phyloP scores from a whole-genome alignment of 805 yeast species.

The Wickerhamomyces pijperi region DNA sequence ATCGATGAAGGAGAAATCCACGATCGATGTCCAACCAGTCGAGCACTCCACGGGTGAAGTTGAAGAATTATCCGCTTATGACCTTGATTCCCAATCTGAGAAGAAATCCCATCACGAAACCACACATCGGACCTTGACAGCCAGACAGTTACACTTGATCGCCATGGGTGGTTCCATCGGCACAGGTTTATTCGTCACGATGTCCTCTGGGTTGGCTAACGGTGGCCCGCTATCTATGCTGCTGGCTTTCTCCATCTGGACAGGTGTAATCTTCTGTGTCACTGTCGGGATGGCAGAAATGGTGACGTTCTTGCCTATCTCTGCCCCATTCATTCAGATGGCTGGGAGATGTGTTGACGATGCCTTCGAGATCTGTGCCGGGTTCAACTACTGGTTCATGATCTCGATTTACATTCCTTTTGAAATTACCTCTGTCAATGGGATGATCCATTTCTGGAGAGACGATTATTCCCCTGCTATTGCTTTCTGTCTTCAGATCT shows the following conservation, averaged over 20 bases:
- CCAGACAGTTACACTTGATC: constrained; percentile 51
- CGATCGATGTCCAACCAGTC: not conserved
- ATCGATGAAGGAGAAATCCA: not conserved
- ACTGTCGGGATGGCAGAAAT: constrained; percentile 54
- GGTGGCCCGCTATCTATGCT: constrained; percentile 48
- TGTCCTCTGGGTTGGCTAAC: constrained; percentile 39
- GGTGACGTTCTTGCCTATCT: constrained; percentile 49
- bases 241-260: constrained; percentile 52
- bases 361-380: constrained; percentile 58
- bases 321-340: constrained; percentile 54
- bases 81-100: too few species aligned
- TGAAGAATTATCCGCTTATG: not conserved
- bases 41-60: not conserved
- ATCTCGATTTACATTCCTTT: constrained; percentile 48
- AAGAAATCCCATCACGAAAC: not conserved
- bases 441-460: constrained; percentile 64
- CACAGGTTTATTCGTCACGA: constrained; percentile 51
- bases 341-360: constrained; percentile 57
- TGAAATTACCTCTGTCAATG: constrained; percentile 54
- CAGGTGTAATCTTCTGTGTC: constrained; percentile 52
- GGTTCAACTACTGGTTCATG: constrained; percentile 50
- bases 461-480: constrained; percentile 65
- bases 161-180: constrained; percentile 61
- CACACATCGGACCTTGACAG: constrained; percentile 27
- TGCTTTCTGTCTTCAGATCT: constrained; percentile 53